Conservation (phyloP, 805 yeast genomes). For the Wickerhamiella australiensis region DNA sequence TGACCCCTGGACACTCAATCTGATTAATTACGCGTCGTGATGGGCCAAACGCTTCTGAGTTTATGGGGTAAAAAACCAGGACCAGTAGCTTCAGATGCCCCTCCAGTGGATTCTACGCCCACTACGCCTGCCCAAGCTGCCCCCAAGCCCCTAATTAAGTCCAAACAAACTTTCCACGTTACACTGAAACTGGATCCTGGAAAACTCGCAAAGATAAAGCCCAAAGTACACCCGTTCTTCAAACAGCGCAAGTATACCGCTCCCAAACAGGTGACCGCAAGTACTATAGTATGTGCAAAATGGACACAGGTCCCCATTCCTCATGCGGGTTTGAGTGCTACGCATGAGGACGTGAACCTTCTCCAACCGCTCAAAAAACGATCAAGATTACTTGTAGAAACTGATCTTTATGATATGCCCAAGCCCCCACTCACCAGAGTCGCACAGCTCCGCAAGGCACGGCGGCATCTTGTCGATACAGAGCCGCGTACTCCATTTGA, state of each 20-base stretch:
- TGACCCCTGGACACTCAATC: neutral
- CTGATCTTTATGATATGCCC: neutral
- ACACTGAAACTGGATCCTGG: conserved; percentile 1
- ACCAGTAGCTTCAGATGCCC: neutral
- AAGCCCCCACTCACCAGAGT: neutral
- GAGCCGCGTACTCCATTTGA: conserved; percentile 20
- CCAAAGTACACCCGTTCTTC: conserved; percentile 18
- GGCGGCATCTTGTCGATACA: conserved; percentile 1
- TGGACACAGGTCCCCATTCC: neutral
- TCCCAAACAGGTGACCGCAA: neutral
- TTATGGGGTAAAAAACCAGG: conserved; percentile 8
- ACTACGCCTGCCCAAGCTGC: neutral
- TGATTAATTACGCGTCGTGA: conserved; percentile 10
- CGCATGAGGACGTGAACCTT: neutral
- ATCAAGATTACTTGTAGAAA: neutral
- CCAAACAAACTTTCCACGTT: neutral
- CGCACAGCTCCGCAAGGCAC: neutral
- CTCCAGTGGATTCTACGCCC: neutral
- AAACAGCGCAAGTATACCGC: conserved; percentile 15
- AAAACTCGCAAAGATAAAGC: conserved; percentile 11
- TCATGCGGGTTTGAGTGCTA: neutral
- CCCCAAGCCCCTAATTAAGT: neutral
- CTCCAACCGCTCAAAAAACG: neutral
- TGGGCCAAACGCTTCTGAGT: conserved; percentile 12
- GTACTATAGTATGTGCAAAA: neutral